Conservation (phyloP, 2,329 filamentous ascomycete genomes). For the Grosmannia serpens region DNA sequence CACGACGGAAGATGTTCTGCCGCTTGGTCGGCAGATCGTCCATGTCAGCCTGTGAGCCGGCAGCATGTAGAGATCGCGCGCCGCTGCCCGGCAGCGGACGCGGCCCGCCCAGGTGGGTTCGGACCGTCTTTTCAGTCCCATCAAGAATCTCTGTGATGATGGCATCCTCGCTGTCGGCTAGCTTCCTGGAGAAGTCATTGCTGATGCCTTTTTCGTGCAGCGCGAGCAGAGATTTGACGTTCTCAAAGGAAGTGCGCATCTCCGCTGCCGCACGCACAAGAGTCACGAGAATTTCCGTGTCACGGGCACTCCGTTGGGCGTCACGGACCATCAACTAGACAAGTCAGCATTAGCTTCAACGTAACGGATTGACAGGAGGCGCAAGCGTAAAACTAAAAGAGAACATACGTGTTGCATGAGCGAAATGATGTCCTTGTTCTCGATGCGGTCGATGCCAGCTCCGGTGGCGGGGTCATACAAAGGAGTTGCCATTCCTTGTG, state of each 20-base stretch:
- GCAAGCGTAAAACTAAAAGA: background rate
- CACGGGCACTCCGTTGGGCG: conserved; percentile 87
- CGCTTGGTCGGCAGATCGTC: conserved; percentile 62
- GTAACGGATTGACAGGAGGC: background rate
- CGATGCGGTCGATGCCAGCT: conserved; percentile 77
- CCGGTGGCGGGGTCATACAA: conserved; percentile 86
- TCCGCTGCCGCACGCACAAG: conserved; percentile 88
- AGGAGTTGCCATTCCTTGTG: conserved; percentile 80
- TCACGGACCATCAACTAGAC: conserved; percentile 79
- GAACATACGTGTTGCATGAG: conserved; percentile 82
- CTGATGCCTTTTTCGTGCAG: conserved; percentile 85
- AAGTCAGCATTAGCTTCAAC: background rate
- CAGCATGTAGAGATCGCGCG: conserved; percentile 46
- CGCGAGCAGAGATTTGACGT: conserved; percentile 84
- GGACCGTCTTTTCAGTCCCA: conserved; percentile 74
- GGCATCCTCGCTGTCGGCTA: conserved; percentile 73
- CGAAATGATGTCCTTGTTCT: conserved; percentile 92
- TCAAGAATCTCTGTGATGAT: conserved; percentile 81
- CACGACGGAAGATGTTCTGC: conserved; percentile 85
- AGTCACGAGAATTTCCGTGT: conserved; percentile 92
- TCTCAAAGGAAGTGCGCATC: conserved; percentile 93
- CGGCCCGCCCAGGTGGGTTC: conserved; percentile 74
- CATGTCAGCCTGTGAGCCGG: conserved; percentile 41
- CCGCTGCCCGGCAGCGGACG: conserved; percentile 62
- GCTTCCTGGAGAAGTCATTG: conserved; percentile 62